Conservation (phyloP, 2,329 filamentous ascomycete genomes). For the Ophiostoma australiae region DNA sequence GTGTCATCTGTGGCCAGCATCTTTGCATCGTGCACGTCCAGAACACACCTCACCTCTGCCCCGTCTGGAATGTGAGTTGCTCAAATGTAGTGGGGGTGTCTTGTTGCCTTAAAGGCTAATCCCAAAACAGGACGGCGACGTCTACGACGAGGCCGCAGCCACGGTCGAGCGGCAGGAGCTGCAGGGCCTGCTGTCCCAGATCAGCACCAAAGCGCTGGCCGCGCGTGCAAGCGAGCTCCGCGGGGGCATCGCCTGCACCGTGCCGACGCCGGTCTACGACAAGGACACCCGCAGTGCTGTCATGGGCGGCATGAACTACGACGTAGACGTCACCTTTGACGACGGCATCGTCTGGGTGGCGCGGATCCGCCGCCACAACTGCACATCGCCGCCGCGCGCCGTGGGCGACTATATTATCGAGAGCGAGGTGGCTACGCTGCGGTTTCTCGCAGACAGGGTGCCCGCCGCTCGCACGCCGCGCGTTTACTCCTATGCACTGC, state of each 20-base stretch:
- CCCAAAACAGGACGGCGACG: neutral
- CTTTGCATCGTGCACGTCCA: neutral
- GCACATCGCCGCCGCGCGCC: neutral
- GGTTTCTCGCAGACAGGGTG: slow-evolving; percentile 1
- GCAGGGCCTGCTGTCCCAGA: neutral
- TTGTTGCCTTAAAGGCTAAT: neutral
- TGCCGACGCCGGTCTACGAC: neutral
- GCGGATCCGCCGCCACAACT: slow-evolving; percentile 15
- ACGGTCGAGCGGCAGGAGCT: neutral
- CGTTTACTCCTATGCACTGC: neutral
- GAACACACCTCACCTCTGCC: neutral
- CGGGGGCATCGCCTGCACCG: neutral
- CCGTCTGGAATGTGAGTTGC: neutral
- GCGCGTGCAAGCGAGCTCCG: neutral
- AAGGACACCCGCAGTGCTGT: neutral
- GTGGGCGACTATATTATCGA: slow-evolving; percentile 13
- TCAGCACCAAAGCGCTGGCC: neutral
- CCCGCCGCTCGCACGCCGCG: slow-evolving; percentile 2
- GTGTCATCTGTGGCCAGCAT: neutral
- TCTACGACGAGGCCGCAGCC: neutral
- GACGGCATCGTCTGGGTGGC: slow-evolving; percentile 22
- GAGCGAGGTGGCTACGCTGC: slow-evolving; percentile 23
- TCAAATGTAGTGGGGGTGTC: neutral
- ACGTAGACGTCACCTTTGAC: slow-evolving; percentile 17
- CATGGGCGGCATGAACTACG: slow-evolving; percentile 23